Evolutionary conservation across 495 filamentous ascomycete species (phyloP), one percentile per base, ranked within the genome.

Genomic region (Neurospora tetraspora): DNA sequence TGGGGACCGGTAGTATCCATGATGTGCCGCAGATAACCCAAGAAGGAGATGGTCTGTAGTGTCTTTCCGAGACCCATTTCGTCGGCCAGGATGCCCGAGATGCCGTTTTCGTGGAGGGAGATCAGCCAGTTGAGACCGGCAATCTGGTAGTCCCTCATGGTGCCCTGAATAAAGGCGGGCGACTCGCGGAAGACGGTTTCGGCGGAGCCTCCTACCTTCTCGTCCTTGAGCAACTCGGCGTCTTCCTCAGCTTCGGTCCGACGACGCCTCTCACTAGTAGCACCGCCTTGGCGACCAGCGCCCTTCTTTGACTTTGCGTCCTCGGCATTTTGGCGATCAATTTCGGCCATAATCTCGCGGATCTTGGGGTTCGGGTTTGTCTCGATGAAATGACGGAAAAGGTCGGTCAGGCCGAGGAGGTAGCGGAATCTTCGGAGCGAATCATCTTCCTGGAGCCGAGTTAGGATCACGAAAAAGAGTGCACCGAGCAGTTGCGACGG

Each of bases 381-480:
- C 78, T 98, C 94, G 83, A 99, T 99, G 82, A 99, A 99, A 82
- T 99, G 96, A 73, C 96, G 92, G 85, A 99, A 99, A 27, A 99
- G 88, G 78, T 99, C 96, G 65, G 96, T 99, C 69, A 98, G 85
- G 36, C 96, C 96, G 8, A 99, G 88, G 2, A 99, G 90, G 78
- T 99, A 98, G 69, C 94, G 92, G 80, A 98, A 99, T 79, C 96
- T 87, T 75, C 96, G 90, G 78, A 97, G 93, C 0, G 94, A 94
- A 77, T 99, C 96, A 84, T 97, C 93, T 82, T 98, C 95, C 93
- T 97, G 77, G 71, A 78, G 39, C 70, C 74, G 68, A 31, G 69
- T 70, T 20, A 69, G 69, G 37, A 71, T 82, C 71, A 20, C 16
- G 39, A 31, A 53, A 9, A 31, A 34, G 42, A 40, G 34, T 20